Evolutionary conservation across 441 rosid species (phyloP).

Genomic region (Brassica balearica): DNA sequence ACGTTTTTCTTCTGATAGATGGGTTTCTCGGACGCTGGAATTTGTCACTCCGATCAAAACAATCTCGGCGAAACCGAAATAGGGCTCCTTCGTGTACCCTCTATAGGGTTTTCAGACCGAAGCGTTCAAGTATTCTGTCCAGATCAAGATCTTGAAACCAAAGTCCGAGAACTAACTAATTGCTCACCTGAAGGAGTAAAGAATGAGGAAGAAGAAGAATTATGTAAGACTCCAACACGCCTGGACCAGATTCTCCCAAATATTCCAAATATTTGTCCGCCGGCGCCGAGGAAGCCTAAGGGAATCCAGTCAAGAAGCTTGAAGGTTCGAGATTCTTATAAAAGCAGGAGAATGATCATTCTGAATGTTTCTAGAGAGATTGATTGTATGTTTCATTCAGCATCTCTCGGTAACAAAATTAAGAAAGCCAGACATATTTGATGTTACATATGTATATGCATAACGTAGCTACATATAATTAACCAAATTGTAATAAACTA

Average conservation of each 20-base stretch:
- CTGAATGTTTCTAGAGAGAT: slow-evolving; percentile 74
- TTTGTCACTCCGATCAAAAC: slow-evolving; percentile 30
- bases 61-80: slow-evolving; percentile 22
- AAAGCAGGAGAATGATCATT: slow-evolving; percentile 45
- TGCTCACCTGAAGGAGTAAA: not conserved
- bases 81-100: slow-evolving; percentile 13
- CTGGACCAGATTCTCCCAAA: slow-evolving; percentile 39
- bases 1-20: slow-evolving; percentile 30
- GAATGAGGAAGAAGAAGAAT: slow-evolving; percentile 31
- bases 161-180: not conserved
- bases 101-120: slow-evolving; percentile 32
- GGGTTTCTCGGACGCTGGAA: slow-evolving; percentile 37
- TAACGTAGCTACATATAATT: slow-evolving; percentile 21
- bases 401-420: slow-evolving; percentile 53
- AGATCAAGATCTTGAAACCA: slow-evolving; percentile 29
- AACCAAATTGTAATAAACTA: slow-evolving; percentile 28
- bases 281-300: slow-evolving; percentile 83
- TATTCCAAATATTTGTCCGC: slow-evolving; percentile 51
- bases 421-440: slow-evolving; percentile 57
- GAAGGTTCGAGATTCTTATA: slow-evolving; percentile 38
- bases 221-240: slow-evolving; percentile 76
- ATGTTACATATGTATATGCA: slow-evolving; percentile 12
- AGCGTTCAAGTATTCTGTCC: slow-evolving; percentile 25
- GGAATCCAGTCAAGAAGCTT: slow-evolving; percentile 48
- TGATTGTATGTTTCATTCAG: slow-evolving; percentile 58